Evolutionary conservation across 306 rosid genomes (phyloP).

Genomic region (Erythrophleum fordii): DNA sequence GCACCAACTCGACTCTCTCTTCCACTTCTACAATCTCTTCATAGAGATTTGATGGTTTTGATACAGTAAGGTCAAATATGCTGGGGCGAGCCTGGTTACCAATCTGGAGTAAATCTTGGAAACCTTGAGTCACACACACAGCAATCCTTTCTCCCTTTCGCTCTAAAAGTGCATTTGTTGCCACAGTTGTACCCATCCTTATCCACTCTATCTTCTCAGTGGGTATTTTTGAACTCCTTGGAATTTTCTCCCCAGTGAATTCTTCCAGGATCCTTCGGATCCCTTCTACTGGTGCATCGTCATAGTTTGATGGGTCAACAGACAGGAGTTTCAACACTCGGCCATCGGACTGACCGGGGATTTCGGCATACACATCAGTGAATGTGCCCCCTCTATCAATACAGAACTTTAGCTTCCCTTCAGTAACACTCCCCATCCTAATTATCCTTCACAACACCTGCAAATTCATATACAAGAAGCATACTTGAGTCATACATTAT

Average conservation of each 20-base stretch:
- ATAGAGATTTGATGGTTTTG: conserved; percentile 83
- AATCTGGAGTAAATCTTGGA: conserved; percentile 71
- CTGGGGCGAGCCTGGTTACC: conserved; percentile 98
- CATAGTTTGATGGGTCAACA: conserved; percentile 89
- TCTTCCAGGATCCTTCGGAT: conserved; percentile 85
- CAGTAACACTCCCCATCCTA: conserved; percentile 29
- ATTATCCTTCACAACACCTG: neutral
- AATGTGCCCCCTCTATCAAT: conserved; percentile 96
- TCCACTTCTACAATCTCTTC: conserved; percentile 90
- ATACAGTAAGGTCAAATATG: conserved; percentile 85
- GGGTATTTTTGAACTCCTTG: conserved; percentile 68
- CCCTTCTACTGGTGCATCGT: conserved; percentile 94
- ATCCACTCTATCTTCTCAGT: conserved; percentile 95
- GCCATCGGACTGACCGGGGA: conserved; percentile 78
- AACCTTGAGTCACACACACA: conserved; percentile 86
- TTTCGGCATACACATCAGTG: conserved; percentile 90
- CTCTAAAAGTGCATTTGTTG: conserved; percentile 92
- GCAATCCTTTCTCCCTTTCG: conserved; percentile 92
- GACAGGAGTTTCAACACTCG: conserved; percentile 81
- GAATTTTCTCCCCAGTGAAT: conserved; percentile 55
- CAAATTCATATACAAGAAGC: neutral
- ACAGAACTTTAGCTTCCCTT: conserved; percentile 78
- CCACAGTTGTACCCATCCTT: conserved; percentile 98
- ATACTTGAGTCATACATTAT: neutral
- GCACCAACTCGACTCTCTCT: conserved; percentile 79